These are phyloP conservation scores for Sclerotinia nivalis DNA, from an alignment of 2,329 filamentous ascomycete species.

Conservation along the genomic window DNA sequence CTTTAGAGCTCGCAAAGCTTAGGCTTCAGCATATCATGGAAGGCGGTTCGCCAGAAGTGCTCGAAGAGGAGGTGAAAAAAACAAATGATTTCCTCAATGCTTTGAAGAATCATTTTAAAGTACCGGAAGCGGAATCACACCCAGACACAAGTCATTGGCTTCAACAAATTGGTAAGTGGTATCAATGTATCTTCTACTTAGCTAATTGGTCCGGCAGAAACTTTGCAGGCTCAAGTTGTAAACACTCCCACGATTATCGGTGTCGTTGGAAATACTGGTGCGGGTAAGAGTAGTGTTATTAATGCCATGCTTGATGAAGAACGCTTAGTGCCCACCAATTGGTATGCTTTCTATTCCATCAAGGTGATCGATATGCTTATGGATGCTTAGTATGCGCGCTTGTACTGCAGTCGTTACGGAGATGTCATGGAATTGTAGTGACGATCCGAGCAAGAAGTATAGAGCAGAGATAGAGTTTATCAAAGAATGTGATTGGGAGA, in stretches of 20 bases:
- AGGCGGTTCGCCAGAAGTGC: conserved; percentile 28
- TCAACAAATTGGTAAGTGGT: conserved; percentile 32
- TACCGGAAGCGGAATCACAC: conserved; percentile 14
- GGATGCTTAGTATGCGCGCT: conserved; percentile 28
- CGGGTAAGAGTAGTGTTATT: conserved; percentile 35
- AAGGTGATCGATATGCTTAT: background rate
- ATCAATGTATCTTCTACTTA: conserved; percentile 11
- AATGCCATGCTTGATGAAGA: conserved; percentile 49
- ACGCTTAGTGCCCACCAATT: conserved; percentile 46
- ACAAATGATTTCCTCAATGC: conserved; percentile 33
- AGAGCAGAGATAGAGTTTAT: conserved; percentile 46
- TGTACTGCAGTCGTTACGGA: conserved; percentile 26
- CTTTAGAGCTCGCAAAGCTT: background rate
- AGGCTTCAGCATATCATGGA: conserved; percentile 34
- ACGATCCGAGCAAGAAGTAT: conserved; percentile 42
- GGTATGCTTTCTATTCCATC: background rate
- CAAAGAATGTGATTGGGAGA: conserved; percentile 30
- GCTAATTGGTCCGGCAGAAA: conserved; percentile 17
- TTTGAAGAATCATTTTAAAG: conserved; percentile 32
- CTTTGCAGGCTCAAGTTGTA: conserved; percentile 29
- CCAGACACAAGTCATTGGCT: conserved; percentile 36
- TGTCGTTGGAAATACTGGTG: conserved; percentile 37
- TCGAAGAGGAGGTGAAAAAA: conserved; percentile 35
- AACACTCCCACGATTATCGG: conserved; percentile 36
- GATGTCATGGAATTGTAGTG: conserved; percentile 33